A percentile compares a stretch with the other conserved stretches of the same genome.
Evolutionary conservation across 768 basidiomycete species (phyloP).

Genomic region (Tulasnella sp.): DNA sequence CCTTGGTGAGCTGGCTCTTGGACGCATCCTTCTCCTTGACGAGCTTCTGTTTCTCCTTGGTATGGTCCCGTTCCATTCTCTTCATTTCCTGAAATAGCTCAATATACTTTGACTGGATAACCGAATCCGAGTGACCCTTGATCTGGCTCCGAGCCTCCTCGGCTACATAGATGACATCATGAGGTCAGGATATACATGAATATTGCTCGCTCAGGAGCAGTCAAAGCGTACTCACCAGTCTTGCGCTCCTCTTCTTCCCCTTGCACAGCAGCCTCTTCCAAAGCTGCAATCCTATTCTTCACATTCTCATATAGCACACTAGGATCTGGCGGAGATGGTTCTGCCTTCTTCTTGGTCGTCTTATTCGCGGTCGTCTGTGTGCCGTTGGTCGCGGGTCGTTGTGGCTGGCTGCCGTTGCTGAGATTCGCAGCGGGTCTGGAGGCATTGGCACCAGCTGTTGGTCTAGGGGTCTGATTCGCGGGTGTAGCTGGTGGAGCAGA

Average conservation of each 20-base stretch:
- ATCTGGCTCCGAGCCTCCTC: conserved; percentile 83
- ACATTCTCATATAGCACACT: conserved; percentile 79
- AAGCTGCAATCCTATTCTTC: conserved; percentile 77
- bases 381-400: conserved; percentile 8
- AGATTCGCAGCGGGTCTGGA: neutral
- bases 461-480: neutral
- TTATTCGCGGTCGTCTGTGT: conserved; percentile 1
- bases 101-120: conserved; percentile 76
- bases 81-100: conserved; percentile 89
- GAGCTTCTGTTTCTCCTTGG: conserved; percentile 86
- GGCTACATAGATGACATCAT: conserved; percentile 33
- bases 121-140: conserved; percentile 70
- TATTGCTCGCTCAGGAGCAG: no score
- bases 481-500: conserved; percentile 8
- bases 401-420: neutral
- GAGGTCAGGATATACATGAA: conserved; percentile 4
- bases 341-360: conserved; percentile 58
- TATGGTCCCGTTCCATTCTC: conserved; percentile 74
- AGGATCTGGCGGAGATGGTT: conserved; percentile 57
- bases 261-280: conserved; percentile 78
- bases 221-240: conserved; percentile 42
- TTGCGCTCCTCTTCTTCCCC: conserved; percentile 78
- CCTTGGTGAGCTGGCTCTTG: conserved; percentile 75
- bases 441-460: neutral
- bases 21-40: conserved; percentile 86